These are phyloP conservation scores for Gentiana straminea DNA, from an alignment of 257 asterid genomes.

Conservation along the genomic window DNA sequence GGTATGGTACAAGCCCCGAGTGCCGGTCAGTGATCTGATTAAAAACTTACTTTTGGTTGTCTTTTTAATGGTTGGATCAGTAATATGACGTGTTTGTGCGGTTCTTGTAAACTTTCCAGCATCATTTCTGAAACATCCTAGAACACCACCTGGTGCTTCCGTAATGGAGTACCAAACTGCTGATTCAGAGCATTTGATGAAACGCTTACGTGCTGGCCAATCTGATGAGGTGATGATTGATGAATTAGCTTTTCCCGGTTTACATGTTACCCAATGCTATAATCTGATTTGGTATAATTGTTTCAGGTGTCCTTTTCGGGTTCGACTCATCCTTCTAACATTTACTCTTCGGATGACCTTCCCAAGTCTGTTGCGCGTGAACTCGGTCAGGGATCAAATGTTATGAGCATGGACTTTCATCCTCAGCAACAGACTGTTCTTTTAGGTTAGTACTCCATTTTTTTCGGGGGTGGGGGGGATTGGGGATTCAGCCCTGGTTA, in stretches of 20 bases:
- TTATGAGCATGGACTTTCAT: slow-evolving; percentile 98
- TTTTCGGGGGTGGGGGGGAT: too few relatives aligned
- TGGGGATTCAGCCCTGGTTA: too few relatives aligned
- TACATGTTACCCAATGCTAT: slow-evolving; percentile 2
- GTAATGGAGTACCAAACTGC: slow-evolving; percentile 86
- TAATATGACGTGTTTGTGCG: slow-evolving; percentile 7
- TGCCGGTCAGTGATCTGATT: slow-evolving; percentile 24
- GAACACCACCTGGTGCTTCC: slow-evolving; percentile 66
- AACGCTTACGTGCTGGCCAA: slow-evolving; percentile 75
- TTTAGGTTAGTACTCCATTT: slow-evolving; percentile 47
- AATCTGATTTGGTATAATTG: slow-evolving; percentile 4
- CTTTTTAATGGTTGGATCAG: slow-evolving; percentile 7
- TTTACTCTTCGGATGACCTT: slow-evolving; percentile 84
- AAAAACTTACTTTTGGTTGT: slow-evolving; percentile 6
- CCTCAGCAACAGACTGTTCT: slow-evolving; percentile 94
- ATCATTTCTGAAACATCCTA: slow-evolving; percentile 77
- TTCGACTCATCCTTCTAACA: slow-evolving; percentile 59
- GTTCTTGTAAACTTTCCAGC: slow-evolving; percentile 27
- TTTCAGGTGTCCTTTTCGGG: slow-evolving; percentile 82
- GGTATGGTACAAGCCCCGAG: slow-evolving; percentile 34
- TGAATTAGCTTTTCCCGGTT: neutral
- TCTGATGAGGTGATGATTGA: slow-evolving; percentile 56
- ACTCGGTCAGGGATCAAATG: slow-evolving; percentile 90
- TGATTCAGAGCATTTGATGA: slow-evolving; percentile 82
- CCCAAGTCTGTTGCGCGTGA: slow-evolving; percentile 79